Conservation (phyloP, 2,329 filamentous ascomycete species). For the Tolypocladium guangdongense region DNA sequence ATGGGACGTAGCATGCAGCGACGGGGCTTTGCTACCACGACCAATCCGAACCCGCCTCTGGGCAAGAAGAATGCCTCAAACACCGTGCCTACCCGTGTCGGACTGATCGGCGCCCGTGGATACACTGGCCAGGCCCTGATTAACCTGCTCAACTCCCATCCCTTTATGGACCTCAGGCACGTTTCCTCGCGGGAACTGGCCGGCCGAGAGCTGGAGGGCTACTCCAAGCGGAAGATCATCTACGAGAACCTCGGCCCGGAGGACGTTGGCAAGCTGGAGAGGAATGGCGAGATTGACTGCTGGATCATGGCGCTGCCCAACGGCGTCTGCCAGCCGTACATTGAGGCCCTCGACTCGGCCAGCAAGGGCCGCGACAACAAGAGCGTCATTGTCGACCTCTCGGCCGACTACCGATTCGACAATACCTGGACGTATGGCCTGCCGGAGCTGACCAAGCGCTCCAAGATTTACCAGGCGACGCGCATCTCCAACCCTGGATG, state of each 20-base stretch:
- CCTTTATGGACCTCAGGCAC: constrained; percentile 78
- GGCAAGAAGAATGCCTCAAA: constrained; percentile 83
- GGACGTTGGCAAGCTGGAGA: constrained; percentile 76
- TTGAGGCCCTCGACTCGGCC: constrained; percentile 73
- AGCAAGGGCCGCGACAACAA: constrained; percentile 42
- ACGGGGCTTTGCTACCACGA: constrained; percentile 11
- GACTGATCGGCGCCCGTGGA: constrained; percentile 81
- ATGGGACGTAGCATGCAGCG: constrained; percentile 8
- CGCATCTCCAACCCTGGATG: constrained; percentile 91
- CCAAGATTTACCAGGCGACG: constrained; percentile 64
- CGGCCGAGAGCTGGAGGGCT: constrained; percentile 79
- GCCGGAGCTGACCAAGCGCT: constrained; percentile 71
- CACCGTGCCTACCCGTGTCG: constrained; percentile 65
- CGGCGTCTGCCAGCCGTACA: constrained; percentile 85
- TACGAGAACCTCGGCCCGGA: constrained; percentile 87
- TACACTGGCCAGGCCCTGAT: constrained; percentile 77
- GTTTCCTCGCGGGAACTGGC: constrained; percentile 89
- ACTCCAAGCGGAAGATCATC: constrained; percentile 80
- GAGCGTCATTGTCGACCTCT: constrained; percentile 82
- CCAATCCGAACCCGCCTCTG: constrained; percentile 72
- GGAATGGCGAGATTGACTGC: constrained; percentile 76
- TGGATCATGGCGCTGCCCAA: constrained; percentile 98
- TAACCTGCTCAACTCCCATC: constrained; percentile 75
- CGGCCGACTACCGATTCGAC: constrained; percentile 93
- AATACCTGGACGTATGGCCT: constrained; percentile 74